Conservation (phyloP, 768 basidiomycete species). For the Tubosaeta sp. region DNA sequence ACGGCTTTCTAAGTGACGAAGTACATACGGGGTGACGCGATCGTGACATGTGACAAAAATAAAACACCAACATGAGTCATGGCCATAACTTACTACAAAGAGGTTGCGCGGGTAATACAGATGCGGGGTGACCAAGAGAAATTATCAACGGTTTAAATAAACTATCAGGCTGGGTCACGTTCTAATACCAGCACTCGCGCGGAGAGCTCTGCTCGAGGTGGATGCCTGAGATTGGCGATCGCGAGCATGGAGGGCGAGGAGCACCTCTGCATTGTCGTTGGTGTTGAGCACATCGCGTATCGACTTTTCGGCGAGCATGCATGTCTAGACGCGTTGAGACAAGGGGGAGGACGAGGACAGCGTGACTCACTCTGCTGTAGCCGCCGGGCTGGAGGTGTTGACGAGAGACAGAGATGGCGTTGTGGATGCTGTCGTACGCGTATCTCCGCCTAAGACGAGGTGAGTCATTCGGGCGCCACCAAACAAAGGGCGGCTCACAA, state of each 20-base stretch:
- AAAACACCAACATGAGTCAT: not conserved
- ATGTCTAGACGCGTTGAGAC: constrained; percentile 44
- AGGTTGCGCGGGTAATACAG: constrained; percentile 25
- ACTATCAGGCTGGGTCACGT: constrained; percentile 16
- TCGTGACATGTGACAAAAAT: not conserved
- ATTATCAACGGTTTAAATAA: constrained; percentile 3
- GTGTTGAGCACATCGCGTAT: constrained; percentile 66
- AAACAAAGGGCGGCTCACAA: constrained; percentile 43
- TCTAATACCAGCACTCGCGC: constrained; percentile 19
- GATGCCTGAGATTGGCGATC: constrained; percentile 14
- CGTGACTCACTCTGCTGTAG: constrained; percentile 45
- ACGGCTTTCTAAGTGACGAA: no score
- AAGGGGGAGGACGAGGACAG: not conserved
- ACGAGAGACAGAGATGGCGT: constrained; percentile 67
- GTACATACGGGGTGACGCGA: not conserved
- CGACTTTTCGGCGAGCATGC: constrained; percentile 66
- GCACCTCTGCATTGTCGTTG: constrained; percentile 58
- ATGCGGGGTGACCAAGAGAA: constrained; percentile 12
- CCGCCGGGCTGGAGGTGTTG: constrained; percentile 55
- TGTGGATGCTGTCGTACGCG: constrained; percentile 77
- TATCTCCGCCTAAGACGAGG: constrained; percentile 59
- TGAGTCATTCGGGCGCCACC: constrained; percentile 3
- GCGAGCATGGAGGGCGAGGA: constrained; percentile 59
- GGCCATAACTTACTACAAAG: constrained; percentile 16
- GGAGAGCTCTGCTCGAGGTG: constrained; percentile 12